Conservation (phyloP, 371 early-diverging fungal species). For the Scutellospora calospora region DNA sequence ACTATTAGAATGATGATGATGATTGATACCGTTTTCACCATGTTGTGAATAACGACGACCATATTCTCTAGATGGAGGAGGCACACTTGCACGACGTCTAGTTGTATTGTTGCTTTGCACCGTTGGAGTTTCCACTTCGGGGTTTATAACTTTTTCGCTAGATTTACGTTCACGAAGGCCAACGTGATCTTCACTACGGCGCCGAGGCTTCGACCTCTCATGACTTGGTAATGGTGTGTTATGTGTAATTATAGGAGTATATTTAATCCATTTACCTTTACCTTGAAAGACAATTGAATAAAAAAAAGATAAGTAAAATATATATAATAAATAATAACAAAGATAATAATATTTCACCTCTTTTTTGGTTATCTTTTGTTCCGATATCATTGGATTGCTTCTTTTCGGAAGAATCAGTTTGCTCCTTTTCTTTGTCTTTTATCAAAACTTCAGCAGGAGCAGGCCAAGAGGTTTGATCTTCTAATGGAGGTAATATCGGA, state of each 20-base stretch:
- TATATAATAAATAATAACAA: too few species aligned
- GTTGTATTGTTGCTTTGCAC: neutral
- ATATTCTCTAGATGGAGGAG: slow-evolving; percentile 36
- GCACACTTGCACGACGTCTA: slow-evolving; percentile 42
- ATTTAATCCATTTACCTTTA: slow-evolving; percentile 43
- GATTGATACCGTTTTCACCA: slow-evolving; percentile 15
- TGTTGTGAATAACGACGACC: slow-evolving; percentile 31
- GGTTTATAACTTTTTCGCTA: neutral
- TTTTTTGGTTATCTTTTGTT: slow-evolving; percentile 33
- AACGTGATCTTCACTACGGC: slow-evolving; percentile 43
- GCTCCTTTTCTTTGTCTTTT: slow-evolving; percentile 44
- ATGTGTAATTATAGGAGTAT: slow-evolving; percentile 35
- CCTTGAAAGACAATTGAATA: neutral
- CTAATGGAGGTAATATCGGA: slow-evolving; percentile 42
- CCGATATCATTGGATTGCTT: slow-evolving; percentile 27
- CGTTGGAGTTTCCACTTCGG: neutral
- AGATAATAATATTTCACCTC: slow-evolving; percentile 21
- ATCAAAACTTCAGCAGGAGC: slow-evolving; percentile 44
- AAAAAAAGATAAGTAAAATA: neutral
- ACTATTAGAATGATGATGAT: slow-evolving; percentile 15
- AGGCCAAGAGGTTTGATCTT: slow-evolving; percentile 45
- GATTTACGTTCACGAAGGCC: slow-evolving; percentile 24
- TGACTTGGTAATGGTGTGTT: slow-evolving; percentile 36
- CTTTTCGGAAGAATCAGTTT: slow-evolving; percentile 33
- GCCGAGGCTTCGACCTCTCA: slow-evolving; percentile 29